Base-by-base conservation (phyloP, 2,329 filamentous ascomycete genomes). In the Fusarium proliferatum region DNA sequence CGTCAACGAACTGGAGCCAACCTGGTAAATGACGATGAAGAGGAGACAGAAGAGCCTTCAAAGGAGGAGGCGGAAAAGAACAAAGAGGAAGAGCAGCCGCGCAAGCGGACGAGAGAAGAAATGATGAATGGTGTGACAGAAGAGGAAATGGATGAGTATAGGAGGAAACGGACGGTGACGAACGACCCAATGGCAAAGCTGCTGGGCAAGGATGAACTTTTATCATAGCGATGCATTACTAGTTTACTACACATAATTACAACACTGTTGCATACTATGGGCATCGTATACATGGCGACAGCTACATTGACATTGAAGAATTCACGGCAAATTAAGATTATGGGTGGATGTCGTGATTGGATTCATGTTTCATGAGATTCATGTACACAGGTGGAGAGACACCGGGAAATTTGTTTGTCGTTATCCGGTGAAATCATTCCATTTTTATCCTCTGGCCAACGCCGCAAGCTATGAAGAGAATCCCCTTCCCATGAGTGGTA, bases 121-220 rank as follows among this genome's bases (percentile, higher is more conserved):
- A 91, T 97, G 87, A 90, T 92, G 77, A 90, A 89, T 28, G 93
- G 92, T 2, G 88, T 96, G 17, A 91, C 92, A 0, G 94, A 97
- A 79, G 93, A 93, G 63, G 94, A 97, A 74, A 88, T 97, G 84
- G 95, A 98, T 65, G 91, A 92, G 67, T 97, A 97, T 81, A 90
- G 94, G 76, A 89, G 90, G 75, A 95, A 94, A 80, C 88, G 92
- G 72, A 89, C 90, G 58, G 90, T 90, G 34, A 90, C 91, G 2
- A 89, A 94, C 72, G 95, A 97, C 84, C 95, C 95, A 0, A 97
- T 97, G 95, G 93, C 94, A 3, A 91, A 90, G 10, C 90, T 94
- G 76, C 81, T 97, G 51, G 93, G 93, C 30, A 93, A 90, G 80
- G 93, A 95, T 79, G 90, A 93, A 76, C 67, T 74, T 41, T 64